Percentiles rank a stretch among this genome's conserved stretches.
phyloP scores from a whole-genome alignment of 2,329 filamentous ascomycete species.

The Bimuria novae-zelandiae region DNA sequence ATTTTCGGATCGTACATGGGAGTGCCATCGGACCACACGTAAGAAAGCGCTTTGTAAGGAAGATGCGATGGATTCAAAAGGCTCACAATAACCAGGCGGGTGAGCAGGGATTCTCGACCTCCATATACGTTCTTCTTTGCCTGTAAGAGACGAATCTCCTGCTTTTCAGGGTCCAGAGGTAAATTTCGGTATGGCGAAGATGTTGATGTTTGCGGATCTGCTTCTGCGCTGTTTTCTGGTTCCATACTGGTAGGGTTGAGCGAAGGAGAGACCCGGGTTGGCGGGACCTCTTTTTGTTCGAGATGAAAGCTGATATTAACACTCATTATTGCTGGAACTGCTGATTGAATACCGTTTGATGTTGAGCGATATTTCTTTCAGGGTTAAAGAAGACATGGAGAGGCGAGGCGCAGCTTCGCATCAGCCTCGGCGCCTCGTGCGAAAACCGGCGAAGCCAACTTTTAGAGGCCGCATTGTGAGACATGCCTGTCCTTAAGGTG shows the following conservation, averaged over 20 bases:
- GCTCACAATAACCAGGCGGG: background rate
- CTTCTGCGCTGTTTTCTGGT: no score
- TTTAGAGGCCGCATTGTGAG: background rate
- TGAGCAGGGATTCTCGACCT: background rate
- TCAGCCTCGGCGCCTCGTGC: background rate
- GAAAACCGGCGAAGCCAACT: background rate
- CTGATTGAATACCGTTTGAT: no score
- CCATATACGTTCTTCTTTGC: background rate
- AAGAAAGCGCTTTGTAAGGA: slow-evolving; percentile 1
- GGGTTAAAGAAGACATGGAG: background rate
- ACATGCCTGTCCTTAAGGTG: background rate
- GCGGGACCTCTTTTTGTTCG: no score
- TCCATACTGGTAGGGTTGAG: no score
- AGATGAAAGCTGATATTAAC: no score
- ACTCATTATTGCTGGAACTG: no score
- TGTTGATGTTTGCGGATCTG: background rate
- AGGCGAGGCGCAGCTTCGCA: background rate
- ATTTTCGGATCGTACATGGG: background rate
- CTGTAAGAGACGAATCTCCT: background rate
- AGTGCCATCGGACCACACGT: background rate
- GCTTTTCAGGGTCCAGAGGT: background rate
- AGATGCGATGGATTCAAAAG: background rate
- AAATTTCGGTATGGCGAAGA: background rate
- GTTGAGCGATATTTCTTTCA: no score
- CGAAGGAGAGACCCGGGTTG: no score